Evolutionary conservation across 331 rosid genomes (phyloP).

Genomic region (Pyracantha coccinea): DNA sequence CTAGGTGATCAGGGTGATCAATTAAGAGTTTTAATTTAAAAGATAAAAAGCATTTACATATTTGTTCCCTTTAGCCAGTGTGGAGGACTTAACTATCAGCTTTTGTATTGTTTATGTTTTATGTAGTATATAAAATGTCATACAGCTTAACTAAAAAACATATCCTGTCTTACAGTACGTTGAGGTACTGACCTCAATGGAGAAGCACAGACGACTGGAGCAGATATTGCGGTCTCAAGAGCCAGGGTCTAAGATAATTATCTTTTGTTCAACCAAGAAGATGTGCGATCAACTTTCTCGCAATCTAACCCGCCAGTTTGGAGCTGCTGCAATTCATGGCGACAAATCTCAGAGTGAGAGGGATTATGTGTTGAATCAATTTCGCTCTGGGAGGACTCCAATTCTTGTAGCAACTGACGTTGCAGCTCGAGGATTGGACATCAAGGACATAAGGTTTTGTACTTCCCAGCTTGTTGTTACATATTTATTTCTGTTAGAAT

Average conservation of each 20-base stretch:
- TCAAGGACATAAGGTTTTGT: slow-evolving; percentile 89
- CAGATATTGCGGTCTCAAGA: slow-evolving; percentile 86
- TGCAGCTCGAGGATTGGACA: slow-evolving; percentile 96
- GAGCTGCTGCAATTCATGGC: slow-evolving; percentile 98
- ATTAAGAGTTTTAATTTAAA: background rate
- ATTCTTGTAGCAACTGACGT: slow-evolving; percentile 98
- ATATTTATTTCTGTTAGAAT: background rate
- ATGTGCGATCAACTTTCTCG: slow-evolving; percentile 99
- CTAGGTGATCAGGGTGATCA: background rate
- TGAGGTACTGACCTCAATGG: slow-evolving; percentile 71
- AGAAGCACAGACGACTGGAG: slow-evolving; percentile 82
- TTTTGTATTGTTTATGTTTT: background rate
- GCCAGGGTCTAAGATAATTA: slow-evolving; percentile 83
- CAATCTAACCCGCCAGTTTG: slow-evolving; percentile 83
- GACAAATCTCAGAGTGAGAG: slow-evolving; percentile 98
- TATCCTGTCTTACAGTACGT: slow-evolving; percentile 48
- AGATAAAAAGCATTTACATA: background rate
- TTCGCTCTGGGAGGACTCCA: slow-evolving; percentile 84
- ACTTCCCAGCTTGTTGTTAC: slow-evolving; percentile 7
- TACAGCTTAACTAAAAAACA: slow-evolving; percentile 30
- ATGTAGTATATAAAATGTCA: background rate
- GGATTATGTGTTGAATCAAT: slow-evolving; percentile 81
- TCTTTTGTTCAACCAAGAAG: slow-evolving; percentile 95
- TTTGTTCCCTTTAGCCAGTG: background rate
- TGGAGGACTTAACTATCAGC: background rate